Percentiles rank a stretch among this genome's conserved stretches.
These are phyloP conservation scores for Pilobolus umbonatus DNA, from an alignment of 192 early-diverging fungal genomes.

Conservation along the genomic window DNA sequence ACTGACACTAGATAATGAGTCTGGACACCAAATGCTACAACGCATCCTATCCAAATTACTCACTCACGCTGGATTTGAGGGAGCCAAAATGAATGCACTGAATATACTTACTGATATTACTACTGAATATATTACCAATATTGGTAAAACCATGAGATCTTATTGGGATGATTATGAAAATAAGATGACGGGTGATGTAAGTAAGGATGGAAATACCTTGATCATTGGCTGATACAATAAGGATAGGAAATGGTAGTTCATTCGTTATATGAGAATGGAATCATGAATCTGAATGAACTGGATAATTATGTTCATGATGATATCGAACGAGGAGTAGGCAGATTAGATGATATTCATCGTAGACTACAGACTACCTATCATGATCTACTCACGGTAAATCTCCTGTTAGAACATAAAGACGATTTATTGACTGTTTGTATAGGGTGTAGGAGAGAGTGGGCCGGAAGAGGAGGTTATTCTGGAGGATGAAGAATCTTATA, in stretches of 20 bases:
- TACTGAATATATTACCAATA: constrained; percentile 73
- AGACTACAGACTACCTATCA: constrained; percentile 71
- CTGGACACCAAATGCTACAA: constrained; percentile 56
- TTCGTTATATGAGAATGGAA: constrained; percentile 79
- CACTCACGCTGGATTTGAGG: constrained; percentile 88
- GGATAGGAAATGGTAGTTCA: constrained; percentile 75
- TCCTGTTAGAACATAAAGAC: background rate
- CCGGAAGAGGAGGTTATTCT: constrained; percentile 20
- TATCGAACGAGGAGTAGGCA: constrained; percentile 63
- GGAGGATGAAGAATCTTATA: constrained; percentile 28
- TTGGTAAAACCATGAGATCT: constrained; percentile 73
- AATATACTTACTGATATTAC: constrained; percentile 74
- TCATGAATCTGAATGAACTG: constrained; percentile 58
- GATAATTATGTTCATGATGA: constrained; percentile 81
- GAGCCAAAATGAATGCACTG: constrained; percentile 58
- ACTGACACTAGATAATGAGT: constrained; percentile 46
- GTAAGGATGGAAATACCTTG: background rate
- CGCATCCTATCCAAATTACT: constrained; percentile 64
- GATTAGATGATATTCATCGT: constrained; percentile 69
- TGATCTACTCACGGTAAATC: constrained; percentile 49
- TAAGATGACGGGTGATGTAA: constrained; percentile 71
- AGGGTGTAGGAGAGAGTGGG: constrained; percentile 16
- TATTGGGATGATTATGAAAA: constrained; percentile 75
- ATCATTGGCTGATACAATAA: background rate
- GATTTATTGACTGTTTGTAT: background rate